Evolutionary conservation across 225 moss, liverwort and hornwort species (phyloP).

Genomic region (Physcomitrellopsis africana): DNA sequence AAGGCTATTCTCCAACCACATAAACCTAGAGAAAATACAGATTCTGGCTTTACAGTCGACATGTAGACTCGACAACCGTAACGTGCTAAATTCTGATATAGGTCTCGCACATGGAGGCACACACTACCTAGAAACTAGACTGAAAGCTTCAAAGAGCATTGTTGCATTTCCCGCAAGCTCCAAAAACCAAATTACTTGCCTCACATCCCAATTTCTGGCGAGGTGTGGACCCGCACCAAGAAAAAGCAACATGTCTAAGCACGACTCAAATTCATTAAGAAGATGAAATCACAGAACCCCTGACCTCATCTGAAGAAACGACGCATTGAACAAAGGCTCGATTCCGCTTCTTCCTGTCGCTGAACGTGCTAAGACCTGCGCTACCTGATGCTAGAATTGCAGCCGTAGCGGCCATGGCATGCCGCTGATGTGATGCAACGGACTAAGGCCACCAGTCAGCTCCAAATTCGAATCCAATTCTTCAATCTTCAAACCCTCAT

Average conservation of each 20-base stretch:
- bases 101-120: too few relatives aligned
- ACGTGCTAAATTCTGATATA: too few relatives aligned
- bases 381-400: slow-evolving; percentile 1
- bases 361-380: slow-evolving; percentile 3
- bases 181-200: slow-evolving; percentile 1
- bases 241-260: background rate
- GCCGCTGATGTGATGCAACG: background rate
- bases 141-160: too few relatives aligned
- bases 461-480: too few relatives aligned
- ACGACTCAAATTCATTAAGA: background rate
- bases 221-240: background rate
- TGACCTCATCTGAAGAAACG: slow-evolving; percentile 22
- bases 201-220: background rate
- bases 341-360: slow-evolving; percentile 8
- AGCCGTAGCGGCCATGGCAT: slow-evolving; percentile 14
- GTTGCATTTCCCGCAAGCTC: too few relatives aligned
- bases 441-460: too few relatives aligned
- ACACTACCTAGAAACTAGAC: too few relatives aligned
- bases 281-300: background rate
- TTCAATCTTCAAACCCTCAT: too few relatives aligned
- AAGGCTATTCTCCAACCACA: too few relatives aligned
- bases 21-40: background rate
- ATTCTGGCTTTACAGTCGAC: background rate
- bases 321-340: background rate
- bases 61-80: too few relatives aligned